These are phyloP conservation scores for Pestalotiopsis sp. DNA, from an alignment of 2,329 filamentous ascomycete species.

Conservation along the genomic window DNA sequence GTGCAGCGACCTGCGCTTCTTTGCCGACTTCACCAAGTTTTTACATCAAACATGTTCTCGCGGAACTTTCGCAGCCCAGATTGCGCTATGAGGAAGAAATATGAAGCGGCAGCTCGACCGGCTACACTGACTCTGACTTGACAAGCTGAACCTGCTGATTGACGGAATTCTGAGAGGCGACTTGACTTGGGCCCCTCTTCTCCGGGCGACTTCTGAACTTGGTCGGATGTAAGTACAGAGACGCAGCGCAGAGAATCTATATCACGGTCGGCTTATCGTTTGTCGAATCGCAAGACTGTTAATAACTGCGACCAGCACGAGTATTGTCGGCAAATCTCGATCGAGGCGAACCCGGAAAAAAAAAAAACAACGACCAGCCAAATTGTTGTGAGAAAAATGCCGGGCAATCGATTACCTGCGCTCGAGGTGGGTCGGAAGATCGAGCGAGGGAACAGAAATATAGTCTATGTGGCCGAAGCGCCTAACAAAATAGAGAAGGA, in stretches of 20 bases:
- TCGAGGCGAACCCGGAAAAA: not conserved
- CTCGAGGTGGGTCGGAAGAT: not conserved
- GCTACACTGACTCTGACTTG: not conserved
- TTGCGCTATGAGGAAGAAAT: not conserved
- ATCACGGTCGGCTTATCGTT: not conserved
- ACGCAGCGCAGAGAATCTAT: not conserved
- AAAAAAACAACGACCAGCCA: not conserved
- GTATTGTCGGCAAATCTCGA: not conserved
- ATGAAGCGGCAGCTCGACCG: not conserved
- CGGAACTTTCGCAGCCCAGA: not conserved
- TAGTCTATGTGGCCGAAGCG: not conserved
- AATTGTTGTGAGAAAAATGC: not conserved
- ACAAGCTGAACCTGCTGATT: not conserved
- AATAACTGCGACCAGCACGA: not conserved
- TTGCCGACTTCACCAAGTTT: not conserved
- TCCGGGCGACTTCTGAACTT: not conserved
- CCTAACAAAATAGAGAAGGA: not conserved
- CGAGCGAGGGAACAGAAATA: constrained; percentile 8
- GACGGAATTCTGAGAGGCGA: too few relatives aligned
- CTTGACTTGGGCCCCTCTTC: not conserved
- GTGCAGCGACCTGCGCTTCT: not conserved
- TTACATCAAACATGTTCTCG: not conserved
- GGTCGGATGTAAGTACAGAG: not conserved
- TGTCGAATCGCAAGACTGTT: not conserved
- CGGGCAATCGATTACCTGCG: constrained; percentile 2